Evolutionary conservation across 164 flowering plant genomes (phyloP).

Genomic region (Dillenia turbinata): DNA sequence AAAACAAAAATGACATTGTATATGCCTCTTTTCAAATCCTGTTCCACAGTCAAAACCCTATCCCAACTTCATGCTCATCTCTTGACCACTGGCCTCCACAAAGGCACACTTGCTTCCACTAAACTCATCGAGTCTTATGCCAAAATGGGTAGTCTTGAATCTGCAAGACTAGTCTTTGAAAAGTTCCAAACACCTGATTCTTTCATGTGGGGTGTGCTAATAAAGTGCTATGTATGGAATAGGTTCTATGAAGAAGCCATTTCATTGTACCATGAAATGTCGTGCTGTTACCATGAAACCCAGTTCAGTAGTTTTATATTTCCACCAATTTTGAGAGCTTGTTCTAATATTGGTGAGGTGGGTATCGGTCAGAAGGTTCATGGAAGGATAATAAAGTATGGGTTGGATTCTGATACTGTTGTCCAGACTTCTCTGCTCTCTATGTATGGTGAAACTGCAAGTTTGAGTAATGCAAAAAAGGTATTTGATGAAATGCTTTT

Average conservation of each 20-base stretch:
- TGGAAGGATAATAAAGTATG: constrained; percentile 54
- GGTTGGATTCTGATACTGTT: constrained; percentile 54
- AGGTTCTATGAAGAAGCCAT: constrained; percentile 44
- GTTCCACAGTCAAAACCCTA: constrained; percentile 41
- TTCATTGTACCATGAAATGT: constrained; percentile 42
- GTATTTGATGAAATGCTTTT: constrained; percentile 56
- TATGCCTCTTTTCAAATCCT: constrained; percentile 69
- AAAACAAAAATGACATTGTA: constrained; percentile 38
- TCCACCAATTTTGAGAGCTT: constrained; percentile 69
- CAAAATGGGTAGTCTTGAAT: constrained; percentile 37
- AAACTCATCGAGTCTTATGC: constrained; percentile 75
- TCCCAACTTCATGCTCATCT: constrained; percentile 79
- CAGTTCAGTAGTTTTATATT: constrained; percentile 34
- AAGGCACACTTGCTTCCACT: constrained; percentile 49
- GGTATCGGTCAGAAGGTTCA: constrained; percentile 49
- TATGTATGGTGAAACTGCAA: constrained; percentile 62
- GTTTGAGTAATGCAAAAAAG: constrained; percentile 37
- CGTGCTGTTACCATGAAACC: constrained; percentile 11
- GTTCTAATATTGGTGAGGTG: constrained; percentile 45
- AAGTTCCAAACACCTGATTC: constrained; percentile 55
- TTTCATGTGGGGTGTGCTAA: constrained; percentile 78
- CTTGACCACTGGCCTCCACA: constrained; percentile 40
- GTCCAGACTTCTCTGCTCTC: constrained; percentile 53
- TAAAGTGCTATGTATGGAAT: constrained; percentile 55
- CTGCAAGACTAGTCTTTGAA: constrained; percentile 43